Evolutionary conservation across 164 flowering plant genomes (phyloP).

Genomic region (Buxus sempervirens): DNA sequence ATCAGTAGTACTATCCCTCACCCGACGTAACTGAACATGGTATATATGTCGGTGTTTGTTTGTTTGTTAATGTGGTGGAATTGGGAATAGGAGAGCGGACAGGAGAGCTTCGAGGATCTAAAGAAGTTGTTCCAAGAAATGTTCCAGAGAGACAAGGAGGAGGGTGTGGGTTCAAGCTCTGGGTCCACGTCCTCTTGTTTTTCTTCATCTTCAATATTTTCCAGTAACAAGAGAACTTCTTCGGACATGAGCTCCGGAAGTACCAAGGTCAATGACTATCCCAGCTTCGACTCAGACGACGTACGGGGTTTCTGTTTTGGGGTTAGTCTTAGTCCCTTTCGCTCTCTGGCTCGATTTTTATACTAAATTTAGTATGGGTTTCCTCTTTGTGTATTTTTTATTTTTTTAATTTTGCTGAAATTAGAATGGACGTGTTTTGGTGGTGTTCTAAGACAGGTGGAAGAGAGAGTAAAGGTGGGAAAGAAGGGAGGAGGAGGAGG

Average conservation of each 20-base stretch:
- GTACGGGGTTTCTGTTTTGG: slow-evolving; percentile 51
- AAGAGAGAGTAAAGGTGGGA: slow-evolving; percentile 13
- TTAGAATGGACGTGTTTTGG: neutral
- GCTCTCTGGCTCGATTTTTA: neutral
- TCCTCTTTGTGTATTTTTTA: too few species aligned
- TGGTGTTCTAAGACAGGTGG: slow-evolving; percentile 36
- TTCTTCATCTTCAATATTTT: neutral
- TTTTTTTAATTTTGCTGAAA: too few species aligned
- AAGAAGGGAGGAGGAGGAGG: slow-evolving; percentile 31
- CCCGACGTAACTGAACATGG: too few species aligned
- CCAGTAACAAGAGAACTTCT: slow-evolving; percentile 38
- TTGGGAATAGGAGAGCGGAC: slow-evolving; percentile 49
- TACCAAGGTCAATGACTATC: neutral
- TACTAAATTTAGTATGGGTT: too few species aligned
- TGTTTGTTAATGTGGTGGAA: too few species aligned
- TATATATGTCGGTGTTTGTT: neutral
- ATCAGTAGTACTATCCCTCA: too few species aligned
- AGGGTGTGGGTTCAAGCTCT: slow-evolving; percentile 26
- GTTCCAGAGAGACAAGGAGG: slow-evolving; percentile 45
- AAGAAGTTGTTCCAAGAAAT: slow-evolving; percentile 69
- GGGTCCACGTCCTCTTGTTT: slow-evolving; percentile 7
- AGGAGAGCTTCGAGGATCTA: slow-evolving; percentile 68
- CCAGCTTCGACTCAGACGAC: slow-evolving; percentile 22
- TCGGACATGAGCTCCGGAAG: slow-evolving; percentile 31
- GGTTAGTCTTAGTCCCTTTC: slow-evolving; percentile 34